Evolutionary conservation across 192 early-diverging fungal species (phyloP).

Genomic region (Bifiguratus adelaidae): DNA sequence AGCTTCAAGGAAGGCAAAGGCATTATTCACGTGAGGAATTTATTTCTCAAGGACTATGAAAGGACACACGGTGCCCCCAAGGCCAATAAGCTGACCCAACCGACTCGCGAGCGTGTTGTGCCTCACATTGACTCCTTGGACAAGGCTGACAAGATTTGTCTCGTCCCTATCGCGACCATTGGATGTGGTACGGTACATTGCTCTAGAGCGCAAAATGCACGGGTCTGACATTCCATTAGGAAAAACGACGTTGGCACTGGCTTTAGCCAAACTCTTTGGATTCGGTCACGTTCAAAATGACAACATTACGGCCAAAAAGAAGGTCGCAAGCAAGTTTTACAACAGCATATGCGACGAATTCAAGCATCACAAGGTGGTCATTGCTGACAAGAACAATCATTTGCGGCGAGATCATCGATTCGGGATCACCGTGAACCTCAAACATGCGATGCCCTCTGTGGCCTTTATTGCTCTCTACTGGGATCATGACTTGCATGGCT

Average conservation of each 20-base stretch:
- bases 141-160: too few species aligned
- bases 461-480: constrained; percentile 68
- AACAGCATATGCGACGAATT: constrained; percentile 42
- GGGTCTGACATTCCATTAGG: background rate
- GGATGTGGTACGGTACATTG: too few species aligned
- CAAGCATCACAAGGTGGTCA: constrained; percentile 45
- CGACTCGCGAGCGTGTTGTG: too few species aligned
- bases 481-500: constrained; percentile 43
- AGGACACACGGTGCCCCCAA: too few species aligned
- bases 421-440: constrained; percentile 4
- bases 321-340: constrained; percentile 40
- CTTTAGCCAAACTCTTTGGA: constrained; percentile 43
- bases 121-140: too few species aligned
- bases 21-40: constrained; percentile 68
- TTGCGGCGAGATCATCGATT: constrained; percentile 2
- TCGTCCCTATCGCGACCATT: too few species aligned
- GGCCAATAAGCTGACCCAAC: too few species aligned
- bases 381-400: constrained; percentile 48
- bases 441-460: constrained; percentile 10
- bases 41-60: constrained; percentile 58
- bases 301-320: constrained; percentile 56
- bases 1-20: constrained; percentile 62
- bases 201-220: background rate
- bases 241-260: constrained; percentile 46
- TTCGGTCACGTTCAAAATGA: constrained; percentile 82